phyloP scores from a whole-genome alignment of 352 stramenopile genomes.

The Pythium rishiriense region DNA sequence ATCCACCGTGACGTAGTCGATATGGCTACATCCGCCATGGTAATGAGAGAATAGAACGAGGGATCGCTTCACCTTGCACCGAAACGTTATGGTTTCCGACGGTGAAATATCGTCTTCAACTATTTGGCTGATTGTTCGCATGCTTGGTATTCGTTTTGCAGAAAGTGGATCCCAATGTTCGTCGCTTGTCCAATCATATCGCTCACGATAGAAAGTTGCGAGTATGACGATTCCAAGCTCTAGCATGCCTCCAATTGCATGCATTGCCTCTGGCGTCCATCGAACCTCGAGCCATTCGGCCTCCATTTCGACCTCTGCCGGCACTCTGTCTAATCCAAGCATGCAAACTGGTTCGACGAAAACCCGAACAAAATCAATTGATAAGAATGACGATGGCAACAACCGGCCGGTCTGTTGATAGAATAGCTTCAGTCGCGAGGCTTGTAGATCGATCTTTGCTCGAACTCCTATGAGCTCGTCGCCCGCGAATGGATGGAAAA shows the following conservation, averaged over 20 bases:
- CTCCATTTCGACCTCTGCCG: slow-evolving; percentile 71
- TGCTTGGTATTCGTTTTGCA: slow-evolving; percentile 28
- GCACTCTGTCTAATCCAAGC: slow-evolving; percentile 35
- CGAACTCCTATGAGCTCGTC: slow-evolving; percentile 59
- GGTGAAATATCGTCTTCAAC: slow-evolving; percentile 33
- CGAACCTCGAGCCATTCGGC: slow-evolving; percentile 76
- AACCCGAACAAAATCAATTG: slow-evolving; percentile 62
- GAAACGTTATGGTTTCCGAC: slow-evolving; percentile 59
- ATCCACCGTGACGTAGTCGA: slow-evolving; percentile 69
- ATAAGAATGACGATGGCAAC: slow-evolving; percentile 46
- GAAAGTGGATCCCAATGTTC: slow-evolving; percentile 19
- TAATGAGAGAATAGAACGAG: slow-evolving; percentile 50
- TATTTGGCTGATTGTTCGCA: slow-evolving; percentile 40
- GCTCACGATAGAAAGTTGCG: slow-evolving; percentile 33
- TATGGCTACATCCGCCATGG: slow-evolving; percentile 27
- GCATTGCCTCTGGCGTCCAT: slow-evolving; percentile 60
- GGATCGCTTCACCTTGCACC: slow-evolving; percentile 58
- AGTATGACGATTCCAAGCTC: slow-evolving; percentile 55
- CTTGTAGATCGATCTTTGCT: slow-evolving; percentile 66
- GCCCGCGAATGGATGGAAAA: slow-evolving; percentile 48
- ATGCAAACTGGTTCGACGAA: slow-evolving; percentile 53
- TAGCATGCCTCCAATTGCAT: slow-evolving; percentile 60
- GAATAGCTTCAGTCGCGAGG: slow-evolving; percentile 51
- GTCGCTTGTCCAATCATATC: slow-evolving; percentile 25
- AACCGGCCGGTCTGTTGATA: slow-evolving; percentile 29